Conservation (phyloP, 2,329 filamentous ascomycete genomes). For the Phaeophleospora eucalypticola region DNA sequence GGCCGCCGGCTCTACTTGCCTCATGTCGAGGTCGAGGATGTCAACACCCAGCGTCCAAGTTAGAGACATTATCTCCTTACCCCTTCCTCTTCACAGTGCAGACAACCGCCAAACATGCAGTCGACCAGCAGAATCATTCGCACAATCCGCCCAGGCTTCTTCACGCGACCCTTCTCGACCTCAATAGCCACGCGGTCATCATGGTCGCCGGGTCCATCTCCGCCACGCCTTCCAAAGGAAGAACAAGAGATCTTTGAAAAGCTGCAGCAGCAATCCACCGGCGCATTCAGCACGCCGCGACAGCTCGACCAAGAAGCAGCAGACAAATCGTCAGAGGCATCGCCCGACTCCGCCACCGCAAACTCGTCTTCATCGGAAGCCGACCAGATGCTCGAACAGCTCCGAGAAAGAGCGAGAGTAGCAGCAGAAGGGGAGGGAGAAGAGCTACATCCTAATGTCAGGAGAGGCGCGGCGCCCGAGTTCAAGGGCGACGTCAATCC, state of each 20-base stretch:
- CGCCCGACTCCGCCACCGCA: conserved; percentile 6
- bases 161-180: conserved; percentile 34
- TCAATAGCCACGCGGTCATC: conserved; percentile 40
- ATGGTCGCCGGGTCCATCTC: conserved; percentile 56
- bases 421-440: conserved; percentile 57
- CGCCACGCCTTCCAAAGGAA: conserved; percentile 80
- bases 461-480: conserved; percentile 77
- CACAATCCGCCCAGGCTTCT: conserved; percentile 27
- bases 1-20: conserved; percentile 1
- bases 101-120: conserved; percentile 19
- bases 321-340: conserved; percentile 1
- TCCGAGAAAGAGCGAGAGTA: conserved; percentile 40
- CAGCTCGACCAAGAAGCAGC: conserved; percentile 21
- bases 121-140: conserved; percentile 16
- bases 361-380: conserved; percentile 18
- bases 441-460: conserved; percentile 65
- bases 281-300: conserved; percentile 66
- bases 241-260: conserved; percentile 88
- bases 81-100: not conserved
- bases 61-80: too few relatives aligned
- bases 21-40: not conserved
- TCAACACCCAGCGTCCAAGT: too few relatives aligned
- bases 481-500: conserved; percentile 92
- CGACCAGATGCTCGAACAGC: conserved; percentile 26
- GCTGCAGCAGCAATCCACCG: conserved; percentile 73